Evolutionary conservation across 192 early-diverging fungal species (phyloP).

Genomic region (Diversispora eburnea): DNA sequence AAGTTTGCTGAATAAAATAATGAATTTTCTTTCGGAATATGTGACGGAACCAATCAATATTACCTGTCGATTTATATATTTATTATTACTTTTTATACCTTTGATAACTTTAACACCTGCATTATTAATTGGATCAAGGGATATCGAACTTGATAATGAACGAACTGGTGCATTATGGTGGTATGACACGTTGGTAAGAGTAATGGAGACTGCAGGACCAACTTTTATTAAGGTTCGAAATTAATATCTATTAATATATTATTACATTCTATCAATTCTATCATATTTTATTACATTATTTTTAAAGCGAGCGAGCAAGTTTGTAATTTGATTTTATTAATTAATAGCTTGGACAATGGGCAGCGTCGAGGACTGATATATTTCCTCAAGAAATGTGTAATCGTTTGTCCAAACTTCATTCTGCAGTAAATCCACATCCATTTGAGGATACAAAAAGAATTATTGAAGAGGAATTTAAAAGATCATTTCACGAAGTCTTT

Average conservation of each 20-base stretch:
- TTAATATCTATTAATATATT: neutral
- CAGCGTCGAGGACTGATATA: conserved; percentile 85
- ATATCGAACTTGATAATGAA: conserved; percentile 47
- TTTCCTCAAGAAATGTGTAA: conserved; percentile 73
- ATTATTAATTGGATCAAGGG: conserved; percentile 51
- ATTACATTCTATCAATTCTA: neutral
- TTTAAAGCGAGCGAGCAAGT: neutral
- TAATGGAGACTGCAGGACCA: conserved; percentile 85
- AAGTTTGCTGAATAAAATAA: conserved; percentile 20
- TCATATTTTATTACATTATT: neutral
- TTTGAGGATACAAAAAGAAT: conserved; percentile 59
- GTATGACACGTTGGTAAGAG: conserved; percentile 72
- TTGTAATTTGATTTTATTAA: neutral
- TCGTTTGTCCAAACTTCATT: conserved; percentile 77
- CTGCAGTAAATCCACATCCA: conserved; percentile 74
- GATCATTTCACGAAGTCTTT: conserved; percentile 72
- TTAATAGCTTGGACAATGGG: conserved; percentile 83
- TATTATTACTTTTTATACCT: conserved; percentile 70
- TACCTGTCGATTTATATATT: conserved; percentile 54
- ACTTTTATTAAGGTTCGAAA: conserved; percentile 85
- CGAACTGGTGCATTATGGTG: conserved; percentile 73
- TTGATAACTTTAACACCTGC: conserved; percentile 56
- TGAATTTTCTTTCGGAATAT: conserved; percentile 43
- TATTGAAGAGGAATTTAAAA: conserved; percentile 65
- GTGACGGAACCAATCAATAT: conserved; percentile 53